Evolutionary conservation across 441 rosid species (phyloP), one percentile per base, ranked within the genome.

Genomic region (Gossypium laxum): DNA sequence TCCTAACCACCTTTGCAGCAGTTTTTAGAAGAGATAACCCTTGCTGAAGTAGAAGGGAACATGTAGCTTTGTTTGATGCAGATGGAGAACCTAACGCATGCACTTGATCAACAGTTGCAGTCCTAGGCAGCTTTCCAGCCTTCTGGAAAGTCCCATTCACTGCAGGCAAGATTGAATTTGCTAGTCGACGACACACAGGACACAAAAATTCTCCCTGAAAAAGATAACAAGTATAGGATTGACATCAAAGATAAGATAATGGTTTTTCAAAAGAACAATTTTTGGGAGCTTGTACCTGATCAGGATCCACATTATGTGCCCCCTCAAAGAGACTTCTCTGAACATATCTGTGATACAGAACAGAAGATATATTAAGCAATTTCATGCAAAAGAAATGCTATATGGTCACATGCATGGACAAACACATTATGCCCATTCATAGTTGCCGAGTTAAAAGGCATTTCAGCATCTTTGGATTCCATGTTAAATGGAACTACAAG

Each of bases 121-220:
- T 71, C 79, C 74, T 69, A 58, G 90, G 86, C 74, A 79, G 89
- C 84, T 77, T 84, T 80, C 84, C 58, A 68, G 80, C 79, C 76
- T 82, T 82, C 76, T 73, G 84, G 65, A 81, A 76, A 79, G 83
- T 79, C 61, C 77, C 87, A 51, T 88, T 85, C 74, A 81, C 75
- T 17, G 88, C 85, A 71, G 98, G 98, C 82, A 95, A 77, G 63
- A 86, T 80, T 21, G 96, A 90, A 85, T 96, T 96, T 69, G 94
- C 96, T 61, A 93, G 84, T 32, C 87, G 89, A 61, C 99, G 98
- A 67, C 99, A 96, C 72, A 88, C 93, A 72, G 99, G 99, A 75
- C 99, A 96, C 52, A 96, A 91, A 80, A 96, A 91, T 82, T 96
- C 99, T 67, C 95, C 98, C 99, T 95, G 82, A 62, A 63, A 85